Conservation (phyloP, 495 filamentous ascomycete species). For the Aspergillus taichungensis region DNA sequence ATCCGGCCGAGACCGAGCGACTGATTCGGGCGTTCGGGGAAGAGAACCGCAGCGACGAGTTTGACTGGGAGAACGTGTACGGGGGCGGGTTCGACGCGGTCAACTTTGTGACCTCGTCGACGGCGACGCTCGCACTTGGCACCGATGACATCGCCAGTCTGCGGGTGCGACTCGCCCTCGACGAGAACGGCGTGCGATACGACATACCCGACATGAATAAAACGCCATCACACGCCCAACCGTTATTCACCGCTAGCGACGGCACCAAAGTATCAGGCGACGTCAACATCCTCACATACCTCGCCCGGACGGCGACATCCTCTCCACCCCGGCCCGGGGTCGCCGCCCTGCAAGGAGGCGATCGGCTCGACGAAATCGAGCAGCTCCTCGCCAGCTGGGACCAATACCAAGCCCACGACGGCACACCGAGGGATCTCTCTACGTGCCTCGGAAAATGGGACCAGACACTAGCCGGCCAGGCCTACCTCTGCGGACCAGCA, state of each 20-base stretch:
- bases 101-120: constrained; percentile 50
- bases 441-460: constrained; percentile 40
- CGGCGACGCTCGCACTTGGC: constrained; percentile 45
- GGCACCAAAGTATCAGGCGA: constrained; percentile 26
- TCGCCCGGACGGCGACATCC: constrained; percentile 21
- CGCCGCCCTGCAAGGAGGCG: constrained; percentile 24
- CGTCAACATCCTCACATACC: constrained; percentile 22
- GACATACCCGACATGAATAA: constrained; percentile 8
- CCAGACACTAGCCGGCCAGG: constrained; percentile 27
- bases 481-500: constrained; percentile 47
- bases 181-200: constrained; percentile 51
- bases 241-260: constrained; percentile 21
- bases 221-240: background rate
- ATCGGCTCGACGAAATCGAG: constrained; percentile 23
- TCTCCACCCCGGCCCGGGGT: constrained; percentile 23
- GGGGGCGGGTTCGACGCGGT: constrained; percentile 82
- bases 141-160: constrained; percentile 47
- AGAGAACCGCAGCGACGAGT: constrained; percentile 68
- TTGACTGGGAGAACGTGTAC: constrained; percentile 74
- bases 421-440: constrained; percentile 4
- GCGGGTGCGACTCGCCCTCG: constrained; percentile 47
- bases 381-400: constrained; percentile 24
- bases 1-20: constrained; percentile 52
- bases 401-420: constrained; percentile 4
- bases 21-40: constrained; percentile 74